These are phyloP conservation scores for Ochetophila trinervis DNA, from an alignment of 306 rosid species.

Conservation along the genomic window DNA sequence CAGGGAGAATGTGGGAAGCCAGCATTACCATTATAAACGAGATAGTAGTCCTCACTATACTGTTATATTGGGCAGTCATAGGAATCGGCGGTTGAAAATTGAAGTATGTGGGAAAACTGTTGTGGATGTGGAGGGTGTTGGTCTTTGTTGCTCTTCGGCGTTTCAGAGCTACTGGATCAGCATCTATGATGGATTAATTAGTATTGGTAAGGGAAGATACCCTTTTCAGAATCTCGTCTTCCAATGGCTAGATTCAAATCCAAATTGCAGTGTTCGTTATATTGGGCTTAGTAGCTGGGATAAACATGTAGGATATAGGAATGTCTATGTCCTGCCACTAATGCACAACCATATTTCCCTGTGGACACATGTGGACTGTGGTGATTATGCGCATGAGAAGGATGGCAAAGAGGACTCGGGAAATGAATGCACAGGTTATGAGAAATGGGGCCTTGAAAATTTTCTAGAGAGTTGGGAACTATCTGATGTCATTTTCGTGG, in stretches of 20 bases:
- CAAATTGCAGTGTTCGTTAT: slow-evolving; percentile 72
- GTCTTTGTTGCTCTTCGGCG: slow-evolving; percentile 73
- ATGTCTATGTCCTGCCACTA: slow-evolving; percentile 69
- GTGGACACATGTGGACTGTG: slow-evolving; percentile 59
- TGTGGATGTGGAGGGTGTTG: slow-evolving; percentile 76
- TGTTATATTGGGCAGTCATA: slow-evolving; percentile 85
- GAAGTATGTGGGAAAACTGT: slow-evolving; percentile 81
- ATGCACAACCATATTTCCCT: slow-evolving; percentile 51
- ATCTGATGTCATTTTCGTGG: slow-evolving; percentile 60
- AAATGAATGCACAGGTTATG: slow-evolving; percentile 42
- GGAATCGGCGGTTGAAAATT: slow-evolving; percentile 71
- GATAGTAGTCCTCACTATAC: slow-evolving; percentile 89
- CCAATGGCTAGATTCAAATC: slow-evolving; percentile 83
- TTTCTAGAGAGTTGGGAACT: slow-evolving; percentile 83
- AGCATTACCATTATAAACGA: slow-evolving; percentile 86
- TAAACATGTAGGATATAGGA: slow-evolving; percentile 85
- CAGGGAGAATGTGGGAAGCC: slow-evolving; percentile 87
- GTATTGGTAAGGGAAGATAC: slow-evolving; percentile 78
- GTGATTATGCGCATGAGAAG: slow-evolving; percentile 45
- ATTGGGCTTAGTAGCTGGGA: slow-evolving; percentile 98
- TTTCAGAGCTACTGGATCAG: slow-evolving; percentile 94
- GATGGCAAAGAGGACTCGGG: slow-evolving; percentile 39
- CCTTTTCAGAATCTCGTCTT: slow-evolving; percentile 85
- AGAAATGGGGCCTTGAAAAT: slow-evolving; percentile 74
- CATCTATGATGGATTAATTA: slow-evolving; percentile 82